Conservation (phyloP, 345 rosid genomes). For the Populus nigra region DNA sequence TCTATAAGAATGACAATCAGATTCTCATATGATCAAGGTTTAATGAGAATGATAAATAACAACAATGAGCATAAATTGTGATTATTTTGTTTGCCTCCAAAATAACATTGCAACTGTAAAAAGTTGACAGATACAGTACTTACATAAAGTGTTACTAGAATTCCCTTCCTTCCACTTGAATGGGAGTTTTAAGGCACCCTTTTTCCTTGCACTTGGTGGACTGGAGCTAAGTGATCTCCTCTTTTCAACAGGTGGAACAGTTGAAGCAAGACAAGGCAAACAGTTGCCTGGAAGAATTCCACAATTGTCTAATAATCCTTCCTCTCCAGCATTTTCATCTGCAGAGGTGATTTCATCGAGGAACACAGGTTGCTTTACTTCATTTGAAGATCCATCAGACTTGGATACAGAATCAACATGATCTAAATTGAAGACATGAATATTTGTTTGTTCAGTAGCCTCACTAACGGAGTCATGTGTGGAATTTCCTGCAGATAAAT, state of each 20-base stretch:
- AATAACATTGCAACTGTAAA: neutral
- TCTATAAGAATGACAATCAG: neutral
- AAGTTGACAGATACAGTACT: conserved; percentile 3
- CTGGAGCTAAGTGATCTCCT: conserved; percentile 31
- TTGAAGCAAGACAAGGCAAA: conserved; percentile 35
- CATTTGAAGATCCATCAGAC: conserved; percentile 16
- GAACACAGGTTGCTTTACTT: conserved; percentile 47
- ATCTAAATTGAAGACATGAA: conserved; percentile 30
- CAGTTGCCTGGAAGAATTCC: conserved; percentile 35
- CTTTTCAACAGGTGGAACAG: conserved; percentile 28
- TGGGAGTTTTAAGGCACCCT: conserved; percentile 22
- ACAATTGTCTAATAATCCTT: conserved; percentile 29
- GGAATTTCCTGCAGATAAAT: conserved; percentile 36
- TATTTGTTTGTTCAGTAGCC: conserved; percentile 23
- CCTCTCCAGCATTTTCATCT: conserved; percentile 25
- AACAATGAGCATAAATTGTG: neutral
- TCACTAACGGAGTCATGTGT: conserved; percentile 32
- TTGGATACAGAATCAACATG: conserved; percentile 29
- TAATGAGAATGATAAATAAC: neutral
- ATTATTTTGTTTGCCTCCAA: neutral
- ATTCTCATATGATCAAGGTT: neutral
- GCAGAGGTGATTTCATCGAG: conserved; percentile 48
- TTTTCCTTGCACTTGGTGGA: conserved; percentile 34
- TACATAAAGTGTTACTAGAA: conserved; percentile 19
- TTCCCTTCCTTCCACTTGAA: conserved; percentile 36